Evolutionary conservation across 2,329 filamentous ascomycete genomes (phyloP), one percentile per base, ranked within the genome.

Genomic region (Pyrenochaeta sp.): DNA sequence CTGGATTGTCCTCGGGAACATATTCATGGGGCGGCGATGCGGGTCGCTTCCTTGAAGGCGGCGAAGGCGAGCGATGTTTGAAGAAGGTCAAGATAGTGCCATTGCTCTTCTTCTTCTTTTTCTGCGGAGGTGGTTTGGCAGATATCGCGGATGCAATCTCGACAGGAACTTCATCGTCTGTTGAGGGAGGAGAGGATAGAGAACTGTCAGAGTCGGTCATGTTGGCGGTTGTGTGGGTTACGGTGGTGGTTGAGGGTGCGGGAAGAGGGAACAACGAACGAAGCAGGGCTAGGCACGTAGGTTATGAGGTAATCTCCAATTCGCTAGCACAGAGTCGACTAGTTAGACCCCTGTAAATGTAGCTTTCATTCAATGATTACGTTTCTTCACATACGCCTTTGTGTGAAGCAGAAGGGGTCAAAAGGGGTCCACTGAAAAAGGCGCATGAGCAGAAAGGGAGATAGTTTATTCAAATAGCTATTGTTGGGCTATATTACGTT

Each of bases 21-120:
- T 90, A 91, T 83, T 97, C 92, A 78, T 97, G 94, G 8, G 92
- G 89, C 67, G 94, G 94, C 66, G 93, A 97, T 22, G 92, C 89
- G 56, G 90, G 89, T 76, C 94, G 86, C 83, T 95, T 96, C 71
- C 87, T 84, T 78, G 84, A 85, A 71, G 84, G 79, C 60, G 84
- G 72, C 58, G 77, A 71, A 36, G 79, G 73, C 19, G 78, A 76
- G 45, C 67, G 58, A 56, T 78, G 77, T 65, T 81, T 80, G 66
- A 75, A 74, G 70, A 74, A 76, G 57, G 68, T 68, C 60, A 77
- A 59, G 59, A 76, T 75, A 59, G 68, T 73, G 64, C 70, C 66
- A 52, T 75, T 72, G 65, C 67, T 69, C 64, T 74, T 73, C 62
- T 73, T 73, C 63, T 74, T 72, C 61, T 68, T 68, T 65, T 72